Percentiles rank a stretch among this genome's conserved stretches.
These are phyloP conservation scores for Boletus edulis DNA, from an alignment of 768 basidiomycete species.

Conservation along the genomic window DNA sequence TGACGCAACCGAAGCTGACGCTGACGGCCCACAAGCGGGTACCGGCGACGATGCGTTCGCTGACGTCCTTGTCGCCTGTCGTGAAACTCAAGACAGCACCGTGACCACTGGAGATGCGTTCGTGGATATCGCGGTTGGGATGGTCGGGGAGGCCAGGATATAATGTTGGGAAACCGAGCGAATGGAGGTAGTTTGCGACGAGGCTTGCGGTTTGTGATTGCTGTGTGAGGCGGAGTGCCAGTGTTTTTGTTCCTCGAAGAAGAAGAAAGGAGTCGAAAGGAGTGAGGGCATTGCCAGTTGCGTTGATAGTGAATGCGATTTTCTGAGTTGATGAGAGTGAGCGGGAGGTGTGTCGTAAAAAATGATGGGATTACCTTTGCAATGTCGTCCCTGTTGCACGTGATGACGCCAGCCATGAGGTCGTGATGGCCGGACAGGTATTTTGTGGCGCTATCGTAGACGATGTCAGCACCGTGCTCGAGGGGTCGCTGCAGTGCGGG, in stretches of 20 bases:
- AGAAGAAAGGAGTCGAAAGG: constrained; percentile 97
- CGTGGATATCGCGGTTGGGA: constrained; percentile 84
- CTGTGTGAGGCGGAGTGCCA: constrained; percentile 93
- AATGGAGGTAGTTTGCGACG: constrained; percentile 83
- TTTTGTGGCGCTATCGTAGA: constrained; percentile 97
- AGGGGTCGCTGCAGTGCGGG: constrained; percentile 95
- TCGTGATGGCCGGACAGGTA: constrained; percentile 98
- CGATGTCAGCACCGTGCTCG: constrained; percentile 94
- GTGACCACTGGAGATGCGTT: constrained; percentile 84
- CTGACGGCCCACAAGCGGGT: constrained; percentile 96
- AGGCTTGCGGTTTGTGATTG: constrained; percentile 80
- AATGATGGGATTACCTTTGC: constrained; percentile 55
- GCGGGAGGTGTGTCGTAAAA: background rate
- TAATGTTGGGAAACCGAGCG: constrained; percentile 84
- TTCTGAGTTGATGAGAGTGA: constrained; percentile 45
- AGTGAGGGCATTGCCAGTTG: constrained; percentile 89
- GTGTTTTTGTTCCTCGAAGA: constrained; percentile 92
- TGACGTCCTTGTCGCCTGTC: constrained; percentile 86
- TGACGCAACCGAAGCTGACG: constrained; percentile 97
- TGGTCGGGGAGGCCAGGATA: constrained; percentile 89
- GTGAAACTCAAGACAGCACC: constrained; percentile 95
- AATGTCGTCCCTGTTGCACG: constrained; percentile 87
- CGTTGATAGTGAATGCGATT: constrained; percentile 89
- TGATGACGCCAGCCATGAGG: constrained; percentile 96
- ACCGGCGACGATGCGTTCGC: constrained; percentile 89